phyloP scores from a whole-genome alignment of 1,139 yeast genomes.

The Sugiyamaella paludigena region DNA sequence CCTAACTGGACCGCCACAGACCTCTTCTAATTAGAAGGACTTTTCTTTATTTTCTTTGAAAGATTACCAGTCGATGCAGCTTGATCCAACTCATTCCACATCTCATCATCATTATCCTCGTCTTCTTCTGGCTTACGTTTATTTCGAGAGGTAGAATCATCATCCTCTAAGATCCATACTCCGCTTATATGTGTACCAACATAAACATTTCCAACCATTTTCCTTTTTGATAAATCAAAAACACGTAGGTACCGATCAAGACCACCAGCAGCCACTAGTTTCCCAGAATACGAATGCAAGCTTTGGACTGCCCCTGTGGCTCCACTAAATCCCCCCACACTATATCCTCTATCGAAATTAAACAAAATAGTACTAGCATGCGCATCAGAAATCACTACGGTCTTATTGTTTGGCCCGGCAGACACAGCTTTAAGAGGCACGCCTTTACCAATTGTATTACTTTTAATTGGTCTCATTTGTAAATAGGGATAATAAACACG shows the following conservation, averaged over 20 bases:
- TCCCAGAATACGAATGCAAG: conserved; percentile 18
- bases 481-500: conserved; percentile 37
- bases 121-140: conserved; percentile 23
- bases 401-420: conserved; percentile 14
- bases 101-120: conserved; percentile 31
- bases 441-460: conserved; percentile 21
- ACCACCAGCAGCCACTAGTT: conserved; percentile 62
- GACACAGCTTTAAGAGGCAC: conserved; percentile 25
- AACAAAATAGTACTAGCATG: conserved; percentile 26
- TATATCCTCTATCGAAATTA: conserved; percentile 17
- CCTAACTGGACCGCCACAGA: too few species aligned
- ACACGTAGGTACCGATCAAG: conserved; percentile 83
- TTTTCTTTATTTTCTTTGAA: conserved; percentile 36
- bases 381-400: conserved; percentile 29
- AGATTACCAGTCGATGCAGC: conserved; percentile 21
- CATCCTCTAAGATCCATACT: conserved; percentile 46
- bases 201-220: conserved; percentile 66
- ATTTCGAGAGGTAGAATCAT: conserved; percentile 22
- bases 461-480: conserved; percentile 33
- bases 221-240: conserved; percentile 58
- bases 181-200: conserved; percentile 70
- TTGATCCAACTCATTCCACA: conserved; percentile 34
- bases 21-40: not conserved
- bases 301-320: conserved; percentile 33
- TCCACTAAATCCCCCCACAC: conserved; percentile 31